These are phyloP conservation scores for Rauvolfia tetraphylla DNA, from an alignment of 257 asterid species.

Conservation along the genomic window DNA sequence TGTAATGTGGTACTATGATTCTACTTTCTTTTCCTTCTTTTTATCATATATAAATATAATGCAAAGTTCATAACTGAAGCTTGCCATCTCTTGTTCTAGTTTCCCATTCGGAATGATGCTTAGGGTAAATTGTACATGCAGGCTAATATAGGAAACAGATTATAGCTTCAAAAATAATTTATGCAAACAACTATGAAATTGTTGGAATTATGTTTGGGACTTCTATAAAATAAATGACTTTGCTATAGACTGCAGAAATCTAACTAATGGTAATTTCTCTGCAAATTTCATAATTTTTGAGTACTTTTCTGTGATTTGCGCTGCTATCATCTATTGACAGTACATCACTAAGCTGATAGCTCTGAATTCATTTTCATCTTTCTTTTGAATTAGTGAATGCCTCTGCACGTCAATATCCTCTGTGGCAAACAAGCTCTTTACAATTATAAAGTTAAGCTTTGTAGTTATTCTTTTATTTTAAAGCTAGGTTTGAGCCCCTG, in stretches of 20 bases:
- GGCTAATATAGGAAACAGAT: background rate
- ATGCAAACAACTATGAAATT: background rate
- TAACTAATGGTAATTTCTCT: background rate
- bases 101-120: background rate
- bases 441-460: background rate
- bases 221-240: background rate
- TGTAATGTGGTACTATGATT: too few species aligned
- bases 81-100: background rate
- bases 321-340: background rate
- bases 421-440: background rate
- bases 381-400: background rate
- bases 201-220: background rate
- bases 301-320: background rate
- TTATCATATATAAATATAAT: background rate
- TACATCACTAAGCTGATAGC: background rate
- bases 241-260: background rate
- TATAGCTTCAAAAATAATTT: background rate
- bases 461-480: background rate
- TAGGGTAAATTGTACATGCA: background rate
- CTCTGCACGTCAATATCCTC: background rate
- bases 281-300: background rate
- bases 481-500: slow-evolving; percentile 3
- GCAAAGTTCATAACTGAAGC: background rate
- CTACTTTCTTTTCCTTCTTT: background rate
- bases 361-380: background rate